Conservation (phyloP, 1,139 yeast species). For the Zygosaccharomyces sapae region DNA sequence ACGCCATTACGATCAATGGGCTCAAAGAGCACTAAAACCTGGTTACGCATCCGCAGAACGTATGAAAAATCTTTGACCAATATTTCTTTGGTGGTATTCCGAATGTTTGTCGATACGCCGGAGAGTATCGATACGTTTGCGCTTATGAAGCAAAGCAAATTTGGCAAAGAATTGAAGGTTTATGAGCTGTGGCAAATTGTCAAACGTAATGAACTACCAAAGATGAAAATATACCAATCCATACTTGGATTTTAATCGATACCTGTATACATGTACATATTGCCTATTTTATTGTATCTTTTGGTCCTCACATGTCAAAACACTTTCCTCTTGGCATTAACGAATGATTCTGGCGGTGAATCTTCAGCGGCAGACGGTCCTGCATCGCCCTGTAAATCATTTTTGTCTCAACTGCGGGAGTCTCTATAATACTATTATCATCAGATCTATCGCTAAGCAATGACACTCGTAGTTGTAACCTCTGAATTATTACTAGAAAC, state of each 20-base stretch:
- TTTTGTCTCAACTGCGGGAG: background rate
- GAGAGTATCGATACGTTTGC: conserved; percentile 37
- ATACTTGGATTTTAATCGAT: conserved; percentile 14
- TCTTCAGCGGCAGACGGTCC: conserved; percentile 1
- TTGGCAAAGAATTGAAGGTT: conserved; percentile 15
- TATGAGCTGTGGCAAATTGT: conserved; percentile 19
- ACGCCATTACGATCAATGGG: conserved; percentile 51
- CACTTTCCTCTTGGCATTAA: conserved; percentile 2
- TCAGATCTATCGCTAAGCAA: too few species aligned
- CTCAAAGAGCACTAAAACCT: conserved; percentile 41
- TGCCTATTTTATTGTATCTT: background rate
- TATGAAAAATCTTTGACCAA: conserved; percentile 42
- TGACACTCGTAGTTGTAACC: conserved; percentile 11
- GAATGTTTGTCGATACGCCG: conserved; percentile 42
- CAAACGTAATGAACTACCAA: conserved; percentile 11
- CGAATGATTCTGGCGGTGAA: background rate
- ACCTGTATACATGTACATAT: background rate
- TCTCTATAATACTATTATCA: background rate
- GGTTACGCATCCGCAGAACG: conserved; percentile 42
- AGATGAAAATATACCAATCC: conserved; percentile 16
- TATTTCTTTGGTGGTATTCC: conserved; percentile 42
- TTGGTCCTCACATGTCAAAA: too few species aligned
- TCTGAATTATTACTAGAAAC: conserved; percentile 11
- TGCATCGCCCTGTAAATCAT: background rate
- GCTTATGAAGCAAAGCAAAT: conserved; percentile 33